Evolutionary conservation across 495 filamentous ascomycete genomes (phyloP), one percentile per base, ranked within the genome.

Genomic region (Penicillium waksmanii): DNA sequence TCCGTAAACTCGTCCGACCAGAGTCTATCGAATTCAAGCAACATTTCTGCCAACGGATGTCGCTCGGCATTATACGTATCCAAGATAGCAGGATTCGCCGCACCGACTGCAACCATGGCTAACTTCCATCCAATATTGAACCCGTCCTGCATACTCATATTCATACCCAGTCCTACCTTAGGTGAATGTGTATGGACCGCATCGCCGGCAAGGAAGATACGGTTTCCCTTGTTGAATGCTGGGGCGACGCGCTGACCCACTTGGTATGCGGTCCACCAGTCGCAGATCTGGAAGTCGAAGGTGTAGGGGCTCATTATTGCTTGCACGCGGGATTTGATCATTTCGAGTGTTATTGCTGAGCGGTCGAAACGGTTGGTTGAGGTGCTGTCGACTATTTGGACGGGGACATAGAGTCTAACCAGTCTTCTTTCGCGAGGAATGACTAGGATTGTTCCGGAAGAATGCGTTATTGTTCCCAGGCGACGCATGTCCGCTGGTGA

Each of bases 131-230:
- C 89, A 8, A 95, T 75, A 70, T 94, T 93, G 61, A 85, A 84
- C 9, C 86, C 85, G 61, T 96, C 91, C 40, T 92, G 83, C 78
- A 96, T 90, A 12, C 87, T 88, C 34, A 90, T 86, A 63, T 95
- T 95, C 89, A 93, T 91, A 18, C 91, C 91, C 70, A 93, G 88
- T 1, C 89, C 91, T n/a, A 89, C 87, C 72, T 93, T 93, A 5
- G 91, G 90, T 46, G 83, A 86, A 71, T 93, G 91, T 3, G 91
- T 94, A 73, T 95, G 91, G 53, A 87, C 88, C 5, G 91, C 90
- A 70, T 94, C 91, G 15, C 91, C 91, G 4, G 88, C 85, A 18
- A 96, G 80, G 69, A 93, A 93, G 7, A 94, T 84, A 10, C 89
- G 76, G 65, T 84, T 77, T 52, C 86, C 84, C 34, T 87, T 79